Evolutionary conservation across 2,329 filamentous ascomycete genomes (phyloP).

Genomic region (Aspergillus arachidicola): DNA sequence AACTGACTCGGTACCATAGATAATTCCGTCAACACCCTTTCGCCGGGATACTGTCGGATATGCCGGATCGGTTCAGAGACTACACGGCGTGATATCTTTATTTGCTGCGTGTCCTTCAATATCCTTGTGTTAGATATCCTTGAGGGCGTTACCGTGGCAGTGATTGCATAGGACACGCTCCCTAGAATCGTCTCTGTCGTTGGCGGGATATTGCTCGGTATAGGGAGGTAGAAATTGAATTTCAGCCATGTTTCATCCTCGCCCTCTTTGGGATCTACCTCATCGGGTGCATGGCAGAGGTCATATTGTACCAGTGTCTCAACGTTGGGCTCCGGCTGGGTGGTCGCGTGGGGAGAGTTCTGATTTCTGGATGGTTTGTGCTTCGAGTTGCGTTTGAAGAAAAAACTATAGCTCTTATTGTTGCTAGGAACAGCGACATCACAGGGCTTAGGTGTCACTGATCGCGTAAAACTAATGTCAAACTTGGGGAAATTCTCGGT

Average conservation of each 20-base stretch:
- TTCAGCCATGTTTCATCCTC: not conserved
- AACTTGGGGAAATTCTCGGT: not conserved
- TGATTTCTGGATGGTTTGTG: not conserved
- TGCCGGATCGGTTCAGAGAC: not conserved
- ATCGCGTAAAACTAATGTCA: not conserved
- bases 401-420: not conserved
- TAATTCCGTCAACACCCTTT: not conserved
- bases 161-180: not conserved
- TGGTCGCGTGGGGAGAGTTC: not conserved
- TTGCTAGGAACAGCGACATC: not conserved
- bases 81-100: not conserved
- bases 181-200: not conserved
- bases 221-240: not conserved
- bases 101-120: not conserved
- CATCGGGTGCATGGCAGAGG: not conserved
- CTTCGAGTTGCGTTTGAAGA: constrained; percentile 1
- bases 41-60: not conserved
- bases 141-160: not conserved
- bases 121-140: not conserved
- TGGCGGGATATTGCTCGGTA: not conserved
- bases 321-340: not conserved
- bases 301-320: not conserved
- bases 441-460: not conserved
- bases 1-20: not conserved
- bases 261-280: not conserved